A percentile compares a stretch with the other conserved stretches of the same genome.
Evolutionary conservation across 2,329 filamentous ascomycete genomes (phyloP).

Genomic region (Phyllosticta citriasiana): DNA sequence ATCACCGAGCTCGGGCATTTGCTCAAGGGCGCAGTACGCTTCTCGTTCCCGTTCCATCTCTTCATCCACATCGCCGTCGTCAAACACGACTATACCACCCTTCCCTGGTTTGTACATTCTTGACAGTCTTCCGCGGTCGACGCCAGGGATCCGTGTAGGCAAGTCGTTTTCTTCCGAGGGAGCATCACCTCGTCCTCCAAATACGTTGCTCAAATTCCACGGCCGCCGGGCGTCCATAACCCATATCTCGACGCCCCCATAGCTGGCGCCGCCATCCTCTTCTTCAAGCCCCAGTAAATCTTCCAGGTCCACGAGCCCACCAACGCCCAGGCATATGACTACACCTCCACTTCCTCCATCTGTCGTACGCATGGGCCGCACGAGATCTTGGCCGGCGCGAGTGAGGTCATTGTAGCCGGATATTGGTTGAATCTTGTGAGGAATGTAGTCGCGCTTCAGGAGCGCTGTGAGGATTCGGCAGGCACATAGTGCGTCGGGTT

Average conservation of each 20-base stretch:
- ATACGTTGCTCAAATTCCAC: conserved; percentile 92
- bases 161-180: conserved; percentile 17
- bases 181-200: conserved; percentile 48
- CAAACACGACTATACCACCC: conserved; percentile 87
- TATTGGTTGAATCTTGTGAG: conserved; percentile 93
- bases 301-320: conserved; percentile 80
- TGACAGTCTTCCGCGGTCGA: conserved; percentile 62
- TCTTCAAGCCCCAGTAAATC: conserved; percentile 69
- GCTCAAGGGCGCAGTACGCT: conserved; percentile 74
- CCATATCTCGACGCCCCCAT: conserved; percentile 90
- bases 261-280: conserved; percentile 51
- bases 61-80: conserved; percentile 90
- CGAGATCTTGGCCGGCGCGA: conserved; percentile 65
- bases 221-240: conserved; percentile 82
- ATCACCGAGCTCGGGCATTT: conserved; percentile 85
- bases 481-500: conserved; percentile 90
- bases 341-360: conserved; percentile 78
- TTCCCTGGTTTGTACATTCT: conserved; percentile 64
- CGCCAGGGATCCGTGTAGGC: conserved; percentile 41
- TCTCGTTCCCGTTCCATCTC: conserved; percentile 64
- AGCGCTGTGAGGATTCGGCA: conserved; percentile 87
- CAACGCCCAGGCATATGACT: conserved; percentile 85
- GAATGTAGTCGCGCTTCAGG: conserved; percentile 96
- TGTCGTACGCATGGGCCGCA: conserved; percentile 76
- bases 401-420: conserved; percentile 85